A percentile compares a stretch with the other conserved stretches of the same genome.
These are phyloP conservation scores for Millerozyma acaciae DNA, from an alignment of 805 yeast species.

Conservation along the genomic window DNA sequence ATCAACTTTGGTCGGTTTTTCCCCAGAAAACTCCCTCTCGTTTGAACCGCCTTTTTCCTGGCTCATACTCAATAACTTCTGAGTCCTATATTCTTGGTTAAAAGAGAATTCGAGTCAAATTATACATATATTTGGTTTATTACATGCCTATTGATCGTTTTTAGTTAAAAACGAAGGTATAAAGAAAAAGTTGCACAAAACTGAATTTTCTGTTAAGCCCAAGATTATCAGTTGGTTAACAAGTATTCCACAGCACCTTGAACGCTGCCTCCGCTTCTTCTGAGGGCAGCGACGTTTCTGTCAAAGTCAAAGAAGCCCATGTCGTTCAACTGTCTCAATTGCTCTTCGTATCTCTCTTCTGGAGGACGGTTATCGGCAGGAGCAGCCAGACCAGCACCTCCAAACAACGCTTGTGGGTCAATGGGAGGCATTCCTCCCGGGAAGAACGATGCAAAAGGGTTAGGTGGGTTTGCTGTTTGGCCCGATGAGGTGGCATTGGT, in stretches of 20 bases:
- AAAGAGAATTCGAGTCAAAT: no score
- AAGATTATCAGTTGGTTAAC: slow-evolving; percentile 29
- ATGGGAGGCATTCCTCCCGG: slow-evolving; percentile 34
- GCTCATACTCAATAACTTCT: no score
- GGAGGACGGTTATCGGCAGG: slow-evolving; percentile 42
- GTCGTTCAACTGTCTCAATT: slow-evolving; percentile 44
- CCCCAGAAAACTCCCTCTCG: no score
- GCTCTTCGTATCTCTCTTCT: slow-evolving; percentile 41
- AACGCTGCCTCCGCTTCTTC: slow-evolving; percentile 95
- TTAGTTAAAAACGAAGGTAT: slow-evolving; percentile 1
- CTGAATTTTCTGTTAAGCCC: not conserved
- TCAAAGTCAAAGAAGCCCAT: slow-evolving; percentile 86
- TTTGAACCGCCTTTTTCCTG: not conserved
- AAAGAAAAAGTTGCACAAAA: slow-evolving; percentile 3
- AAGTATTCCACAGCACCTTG: slow-evolving; percentile 94
- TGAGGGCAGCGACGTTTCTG: slow-evolving; percentile 82
- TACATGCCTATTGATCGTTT: no score
- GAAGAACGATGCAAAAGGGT: slow-evolving; percentile 39
- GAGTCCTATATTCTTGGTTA: no score
- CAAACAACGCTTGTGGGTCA: slow-evolving; percentile 54
- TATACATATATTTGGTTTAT: not conserved
- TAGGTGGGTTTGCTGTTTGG: no score
- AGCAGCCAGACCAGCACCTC: slow-evolving; percentile 34
- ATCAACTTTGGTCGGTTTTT: no score
- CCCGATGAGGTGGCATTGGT: no score